Evolutionary conservation across 345 rosid genomes (phyloP).

Genomic region (Melastoma malabathricum): DNA sequence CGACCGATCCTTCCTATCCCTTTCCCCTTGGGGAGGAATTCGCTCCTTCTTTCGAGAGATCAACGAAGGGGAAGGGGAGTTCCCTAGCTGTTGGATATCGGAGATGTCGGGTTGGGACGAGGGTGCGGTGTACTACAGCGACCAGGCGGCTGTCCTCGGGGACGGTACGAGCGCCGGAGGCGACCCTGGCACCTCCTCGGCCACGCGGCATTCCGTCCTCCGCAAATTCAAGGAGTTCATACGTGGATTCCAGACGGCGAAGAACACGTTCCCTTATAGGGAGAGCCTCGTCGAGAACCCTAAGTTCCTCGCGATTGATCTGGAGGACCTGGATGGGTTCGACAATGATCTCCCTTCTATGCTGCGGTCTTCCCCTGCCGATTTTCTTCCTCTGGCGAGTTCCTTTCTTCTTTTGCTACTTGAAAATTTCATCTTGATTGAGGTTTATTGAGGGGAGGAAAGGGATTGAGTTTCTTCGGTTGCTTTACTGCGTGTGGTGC

Average conservation of each 20-base stretch:
- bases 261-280: slow-evolving; percentile 64
- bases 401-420: too few species aligned
- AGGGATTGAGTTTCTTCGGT: too few species aligned
- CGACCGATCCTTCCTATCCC: too few species aligned
- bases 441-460: too few species aligned
- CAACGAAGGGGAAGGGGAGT: too few species aligned
- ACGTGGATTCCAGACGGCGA: slow-evolving; percentile 60
- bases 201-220: slow-evolving; percentile 57
- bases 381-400: slow-evolving; percentile 61
- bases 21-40: too few species aligned
- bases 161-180: slow-evolving; percentile 12
- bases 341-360: slow-evolving; percentile 69
- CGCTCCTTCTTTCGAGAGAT: too few species aligned
- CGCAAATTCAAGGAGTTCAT: slow-evolving; percentile 84
- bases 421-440: too few species aligned
- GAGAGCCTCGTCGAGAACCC: slow-evolving; percentile 78
- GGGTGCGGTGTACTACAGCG: slow-evolving; percentile 85
- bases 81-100: background rate
- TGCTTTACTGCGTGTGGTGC: too few species aligned
- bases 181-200: slow-evolving; percentile 19
- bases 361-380: slow-evolving; percentile 72
- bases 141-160: slow-evolving; percentile 82
- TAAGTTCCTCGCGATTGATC: slow-evolving; percentile 46
- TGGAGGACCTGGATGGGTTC: slow-evolving; percentile 74
- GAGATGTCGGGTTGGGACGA: slow-evolving; percentile 91